phyloP scores from a whole-genome alignment of 2,329 filamentous ascomycete species.

The Nigrograna mackinnonii region DNA sequence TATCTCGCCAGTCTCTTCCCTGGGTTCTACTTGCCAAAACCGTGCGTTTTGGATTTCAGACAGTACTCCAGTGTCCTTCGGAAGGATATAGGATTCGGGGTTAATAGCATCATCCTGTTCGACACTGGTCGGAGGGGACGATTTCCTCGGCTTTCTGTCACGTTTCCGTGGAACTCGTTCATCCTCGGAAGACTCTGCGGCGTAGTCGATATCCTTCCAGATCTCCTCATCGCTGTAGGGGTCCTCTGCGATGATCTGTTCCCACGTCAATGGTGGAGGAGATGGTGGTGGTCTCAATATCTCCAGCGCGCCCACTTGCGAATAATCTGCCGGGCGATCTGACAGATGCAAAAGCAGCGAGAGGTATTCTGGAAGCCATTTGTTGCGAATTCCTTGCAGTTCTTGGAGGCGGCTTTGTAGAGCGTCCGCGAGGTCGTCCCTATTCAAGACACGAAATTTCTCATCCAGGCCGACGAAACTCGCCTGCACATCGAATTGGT shows the following conservation, averaged over 20 bases:
- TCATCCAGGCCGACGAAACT: constrained; percentile 67
- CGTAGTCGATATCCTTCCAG: constrained; percentile 73
- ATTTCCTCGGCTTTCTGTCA: constrained; percentile 12
- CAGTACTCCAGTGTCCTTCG: constrained; percentile 29
- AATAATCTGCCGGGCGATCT: constrained; percentile 74
- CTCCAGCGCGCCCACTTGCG: constrained; percentile 67
- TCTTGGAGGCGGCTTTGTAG: constrained; percentile 62
- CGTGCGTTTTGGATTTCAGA: constrained; percentile 48
- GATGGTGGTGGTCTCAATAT: constrained; percentile 53
- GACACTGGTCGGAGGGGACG: constrained; percentile 40
- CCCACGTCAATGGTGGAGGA: constrained; percentile 68
- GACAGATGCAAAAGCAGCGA: constrained; percentile 80
- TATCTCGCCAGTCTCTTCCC: constrained; percentile 15
- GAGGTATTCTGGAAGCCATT: constrained; percentile 79
- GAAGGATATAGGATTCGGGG: constrained; percentile 35
- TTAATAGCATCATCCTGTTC: constrained; percentile 41
- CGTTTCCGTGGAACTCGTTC: constrained; percentile 44
- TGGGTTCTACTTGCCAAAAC: constrained; percentile 47
- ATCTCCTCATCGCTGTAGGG: constrained; percentile 70
- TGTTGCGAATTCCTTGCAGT: constrained; percentile 57
- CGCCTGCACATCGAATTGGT: constrained; percentile 52
- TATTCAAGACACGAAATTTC: constrained; percentile 79
- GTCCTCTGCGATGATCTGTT: constrained; percentile 76
- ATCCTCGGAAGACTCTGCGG: constrained; percentile 66
- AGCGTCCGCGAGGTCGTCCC: constrained; percentile 77